Conservation (phyloP, 2,329 filamentous ascomycete species). For the Ophiostoma novo-ulmi region DNA sequence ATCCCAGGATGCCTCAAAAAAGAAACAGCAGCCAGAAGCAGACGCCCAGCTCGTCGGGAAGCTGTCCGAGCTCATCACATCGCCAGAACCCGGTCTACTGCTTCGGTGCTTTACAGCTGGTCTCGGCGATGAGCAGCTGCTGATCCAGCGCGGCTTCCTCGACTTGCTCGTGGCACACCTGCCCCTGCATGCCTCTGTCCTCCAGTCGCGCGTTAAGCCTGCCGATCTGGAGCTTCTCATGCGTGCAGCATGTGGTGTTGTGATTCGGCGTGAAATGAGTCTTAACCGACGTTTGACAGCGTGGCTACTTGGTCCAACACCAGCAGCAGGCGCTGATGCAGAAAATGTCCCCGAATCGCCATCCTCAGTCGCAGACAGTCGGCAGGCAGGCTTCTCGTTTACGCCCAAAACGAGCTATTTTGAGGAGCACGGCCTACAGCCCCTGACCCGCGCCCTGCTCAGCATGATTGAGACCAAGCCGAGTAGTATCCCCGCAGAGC, state of each 20-base stretch:
- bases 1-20: conserved; percentile 27
- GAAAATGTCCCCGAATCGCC: conserved; percentile 42
- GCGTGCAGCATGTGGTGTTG: conserved; percentile 77
- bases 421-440: conserved; percentile 67
- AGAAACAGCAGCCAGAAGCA: conserved; percentile 29
- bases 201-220: conserved; percentile 68
- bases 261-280: conserved; percentile 90
- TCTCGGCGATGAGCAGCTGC: conserved; percentile 75
- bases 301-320: conserved; percentile 84
- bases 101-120: conserved; percentile 90
- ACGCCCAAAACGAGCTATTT: conserved; percentile 72
- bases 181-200: conserved; percentile 73
- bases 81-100: conserved; percentile 84
- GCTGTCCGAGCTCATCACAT: conserved; percentile 63
- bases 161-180: conserved; percentile 88
- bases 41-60: conserved; percentile 49
- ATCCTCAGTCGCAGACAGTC: conserved; percentile 30
- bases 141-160: conserved; percentile 90
- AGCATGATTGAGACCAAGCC: conserved; percentile 60
- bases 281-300: conserved; percentile 91
- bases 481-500: conserved; percentile 52
- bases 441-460: conserved; percentile 68
- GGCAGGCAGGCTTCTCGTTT: conserved; percentile 33
- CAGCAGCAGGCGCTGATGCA: conserved; percentile 29
- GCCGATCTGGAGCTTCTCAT: conserved; percentile 78